phyloP scores from a whole-genome alignment of 352 stramenopile genomes.

The Phytophthora kernoviae region DNA sequence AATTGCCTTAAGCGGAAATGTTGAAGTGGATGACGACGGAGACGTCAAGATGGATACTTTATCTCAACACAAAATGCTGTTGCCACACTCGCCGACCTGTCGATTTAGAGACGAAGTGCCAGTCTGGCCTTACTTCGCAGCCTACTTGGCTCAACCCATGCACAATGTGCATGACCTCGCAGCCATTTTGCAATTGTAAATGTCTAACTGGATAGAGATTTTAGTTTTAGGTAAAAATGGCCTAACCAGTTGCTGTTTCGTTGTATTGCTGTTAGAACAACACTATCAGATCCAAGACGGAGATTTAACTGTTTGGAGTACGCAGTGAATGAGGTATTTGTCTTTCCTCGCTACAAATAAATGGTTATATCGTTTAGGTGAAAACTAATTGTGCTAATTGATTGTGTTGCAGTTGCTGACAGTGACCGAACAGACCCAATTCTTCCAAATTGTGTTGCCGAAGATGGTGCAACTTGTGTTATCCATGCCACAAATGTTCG shows the following conservation, averaged over 20 bases:
- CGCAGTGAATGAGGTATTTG: slow-evolving; percentile 39
- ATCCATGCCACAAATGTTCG: slow-evolving; percentile 56
- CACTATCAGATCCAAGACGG: slow-evolving; percentile 26
- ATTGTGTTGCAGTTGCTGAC: slow-evolving; percentile 43
- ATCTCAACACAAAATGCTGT: slow-evolving; percentile 14
- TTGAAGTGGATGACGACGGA: slow-evolving; percentile 11
- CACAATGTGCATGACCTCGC: slow-evolving; percentile 37
- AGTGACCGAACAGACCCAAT: slow-evolving; percentile 22
- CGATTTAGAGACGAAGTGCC: slow-evolving; percentile 45
- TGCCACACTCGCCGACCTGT: slow-evolving; percentile 56
- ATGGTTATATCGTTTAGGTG: neutral
- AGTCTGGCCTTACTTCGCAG: slow-evolving; percentile 74
- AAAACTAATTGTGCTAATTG: no score
- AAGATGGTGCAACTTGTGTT: slow-evolving; percentile 56
- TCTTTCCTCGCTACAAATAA: neutral
- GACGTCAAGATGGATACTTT: slow-evolving; percentile 26
- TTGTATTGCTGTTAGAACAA: slow-evolving; percentile 38
- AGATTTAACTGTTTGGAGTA: slow-evolving; percentile 47
- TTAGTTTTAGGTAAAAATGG: slow-evolving; percentile 3
- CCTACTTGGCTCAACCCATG: slow-evolving; percentile 52
- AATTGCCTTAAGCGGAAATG: neutral
- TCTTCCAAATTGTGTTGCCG: slow-evolving; percentile 57
- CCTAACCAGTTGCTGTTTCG: slow-evolving; percentile 5
- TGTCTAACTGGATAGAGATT: slow-evolving; percentile 6
- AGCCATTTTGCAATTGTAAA: slow-evolving; percentile 48